Evolutionary conservation across 257 asterid species (phyloP), one percentile per base, ranked within the genome.

Genomic region (Nicotiana undulata): DNA sequence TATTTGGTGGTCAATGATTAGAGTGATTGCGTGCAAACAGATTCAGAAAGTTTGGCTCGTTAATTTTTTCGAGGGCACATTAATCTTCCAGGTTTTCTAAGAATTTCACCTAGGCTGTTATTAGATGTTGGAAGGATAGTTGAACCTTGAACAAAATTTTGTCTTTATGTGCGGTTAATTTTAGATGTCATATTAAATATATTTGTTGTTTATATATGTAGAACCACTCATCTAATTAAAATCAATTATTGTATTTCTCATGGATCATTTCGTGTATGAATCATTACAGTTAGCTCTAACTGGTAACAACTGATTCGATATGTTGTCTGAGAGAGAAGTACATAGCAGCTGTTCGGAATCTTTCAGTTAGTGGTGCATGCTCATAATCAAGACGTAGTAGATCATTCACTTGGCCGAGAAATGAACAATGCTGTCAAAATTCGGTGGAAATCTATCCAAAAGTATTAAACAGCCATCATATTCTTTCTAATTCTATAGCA

Each of bases 1-100:
- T 88, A 80, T 90, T 91, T 80, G 90, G 92, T 67, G 91, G 92
- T 79, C 77, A 86, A 10, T 89, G 78, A 46, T 9, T 46, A 72
- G 40, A 18, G 37, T 4, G 2, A 13, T 13, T 13, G 3, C 17
- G 22, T 70, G 58, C 59, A 22, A 44, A 24, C 60, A 24, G 49
- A 40, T 46, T 72, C 15, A 46, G 34, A 44, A 44, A 70, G 17
- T 24, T 3, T 22, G 12, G 40, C 61, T 15, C 51, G 16, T n/a
- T 18, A 24, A 49, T 72, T 15, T 46, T 70, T 49, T 24, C 78
- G 15, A 24, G 34, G 8, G 15, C 22, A 13, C 40, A 6, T 24
- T 24, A 6, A 53, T 46, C 51, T 46, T 46, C 46, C 0, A n/a
- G 16, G 20, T 9, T 17, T 12, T 20, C 1, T 4, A 20, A 68